Base-by-base conservation (phyloP, 805 yeast species). In the Hanseniaspora valbyensis region DNA sequence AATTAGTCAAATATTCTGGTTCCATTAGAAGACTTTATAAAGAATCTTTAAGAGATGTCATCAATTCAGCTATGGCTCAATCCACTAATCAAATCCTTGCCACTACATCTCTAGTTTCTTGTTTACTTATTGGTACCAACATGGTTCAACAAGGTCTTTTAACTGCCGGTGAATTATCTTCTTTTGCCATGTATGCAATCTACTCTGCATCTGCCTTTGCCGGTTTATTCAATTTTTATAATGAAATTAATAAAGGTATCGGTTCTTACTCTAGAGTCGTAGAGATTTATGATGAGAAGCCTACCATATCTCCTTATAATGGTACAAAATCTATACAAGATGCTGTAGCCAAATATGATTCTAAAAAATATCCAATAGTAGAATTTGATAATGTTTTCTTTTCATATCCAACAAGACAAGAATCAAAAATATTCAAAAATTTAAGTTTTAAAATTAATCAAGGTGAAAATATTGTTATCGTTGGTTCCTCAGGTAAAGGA, bases 401-500 rank as follows among this genome's bases (percentile, higher is more conserved):
- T 64, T 69, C 74, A 26, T 90, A 90, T 63, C 96, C 97, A 30
- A 85, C 95, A 0, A 75, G 97, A 54, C 79, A 80, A 16, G 78
- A 83, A 52, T 77, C 80, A 40, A 65, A 66, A 18, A 81, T 90
- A 22, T 87, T 90, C 66, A 58, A 69, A 2, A 68, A 74, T 21
- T 66, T 89, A 50, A 70, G 76, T 55, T 69, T 90, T 52, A 70
- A 67, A 1, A 80, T 90, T 41, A 63, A 69, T 14, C 78, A 83
- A 30, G 96, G 96, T 13, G 89, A 86, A 57, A 90, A 90, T 58
- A 80, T 89, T 14, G 89, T 96, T 62, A 78, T 90, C 53, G 96
- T 89, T 16, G 97, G 97, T 1, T 96, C 95, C n/a, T 82, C 94
- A 30, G 97, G 97, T 1, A 84, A 95, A 54, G 97, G 97, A 24